Percentiles rank a stretch among this genome's conserved stretches.
These are phyloP conservation scores for Ascochyta fabae DNA, from an alignment of 2,329 filamentous ascomycete species.

Conservation along the genomic window DNA sequence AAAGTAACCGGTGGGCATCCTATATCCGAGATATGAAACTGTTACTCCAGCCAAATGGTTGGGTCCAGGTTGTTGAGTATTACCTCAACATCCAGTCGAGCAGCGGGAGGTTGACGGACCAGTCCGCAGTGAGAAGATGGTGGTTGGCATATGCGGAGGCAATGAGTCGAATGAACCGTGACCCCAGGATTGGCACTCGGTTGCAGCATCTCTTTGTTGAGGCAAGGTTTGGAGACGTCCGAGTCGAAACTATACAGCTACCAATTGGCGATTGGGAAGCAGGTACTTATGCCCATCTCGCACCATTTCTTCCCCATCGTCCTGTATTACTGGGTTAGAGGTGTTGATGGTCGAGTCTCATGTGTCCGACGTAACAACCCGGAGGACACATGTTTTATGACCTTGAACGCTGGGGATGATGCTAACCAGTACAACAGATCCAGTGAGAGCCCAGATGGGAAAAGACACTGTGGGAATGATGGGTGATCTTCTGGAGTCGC, in stretches of 20 bases:
- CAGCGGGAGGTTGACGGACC: conserved; percentile 74
- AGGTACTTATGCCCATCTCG: conserved; percentile 29
- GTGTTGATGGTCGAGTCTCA: neutral
- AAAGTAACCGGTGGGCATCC: conserved; percentile 72
- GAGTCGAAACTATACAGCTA: conserved; percentile 36
- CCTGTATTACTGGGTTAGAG: neutral
- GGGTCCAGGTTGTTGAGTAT: conserved; percentile 88
- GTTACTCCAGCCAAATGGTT: conserved; percentile 76
- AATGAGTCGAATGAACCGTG: conserved; percentile 43
- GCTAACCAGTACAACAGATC: conserved; percentile 29
- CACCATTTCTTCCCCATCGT: neutral
- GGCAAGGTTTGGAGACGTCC: conserved; percentile 42
- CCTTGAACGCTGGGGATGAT: neutral
- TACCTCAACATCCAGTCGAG: conserved; percentile 87
- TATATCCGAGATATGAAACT: conserved; percentile 79
- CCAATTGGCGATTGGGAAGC: conserved; percentile 48
- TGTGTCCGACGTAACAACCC: neutral
- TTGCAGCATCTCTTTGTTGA: conserved; percentile 38
- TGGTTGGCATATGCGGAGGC: conserved; percentile 43
- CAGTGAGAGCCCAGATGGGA: conserved; percentile 38
- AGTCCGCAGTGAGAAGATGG: conserved; percentile 47
- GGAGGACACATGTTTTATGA: neutral
- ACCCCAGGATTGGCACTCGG: conserved; percentile 43
- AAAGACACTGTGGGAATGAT: conserved; percentile 37
- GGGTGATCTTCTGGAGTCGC: conserved; percentile 45